Conservation (phyloP, 2,329 filamentous ascomycete species). For the Fusarium circinatum region DNA sequence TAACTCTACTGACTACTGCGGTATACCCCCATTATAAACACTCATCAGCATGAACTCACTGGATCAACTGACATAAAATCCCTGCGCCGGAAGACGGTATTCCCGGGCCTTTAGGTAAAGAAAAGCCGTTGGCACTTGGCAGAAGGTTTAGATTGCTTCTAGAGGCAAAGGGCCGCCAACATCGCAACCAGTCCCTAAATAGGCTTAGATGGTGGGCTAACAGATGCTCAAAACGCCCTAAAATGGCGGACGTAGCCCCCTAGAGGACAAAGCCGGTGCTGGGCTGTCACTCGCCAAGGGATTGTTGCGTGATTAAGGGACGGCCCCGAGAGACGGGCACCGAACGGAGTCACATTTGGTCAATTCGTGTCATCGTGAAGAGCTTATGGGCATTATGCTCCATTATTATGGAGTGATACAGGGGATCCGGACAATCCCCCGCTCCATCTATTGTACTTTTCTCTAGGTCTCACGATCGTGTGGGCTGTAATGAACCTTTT, state of each 20-base stretch:
- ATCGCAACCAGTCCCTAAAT: background rate
- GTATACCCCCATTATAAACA: background rate
- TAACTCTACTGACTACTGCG: background rate
- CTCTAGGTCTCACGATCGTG: background rate
- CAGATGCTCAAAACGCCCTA: background rate
- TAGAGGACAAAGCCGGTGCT: background rate
- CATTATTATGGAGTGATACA: background rate
- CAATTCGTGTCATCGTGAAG: background rate
- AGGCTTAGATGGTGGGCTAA: background rate
- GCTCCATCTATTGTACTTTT: background rate
- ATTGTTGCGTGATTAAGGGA: slow-evolving; percentile 1
- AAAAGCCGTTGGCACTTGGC: slow-evolving; percentile 2
- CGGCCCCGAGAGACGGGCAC: background rate
- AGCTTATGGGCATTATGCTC: background rate
- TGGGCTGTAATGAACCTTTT: background rate
- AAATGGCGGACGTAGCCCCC: background rate
- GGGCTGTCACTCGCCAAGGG: background rate
- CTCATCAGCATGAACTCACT: background rate
- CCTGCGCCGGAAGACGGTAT: background rate
- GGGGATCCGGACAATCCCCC: background rate
- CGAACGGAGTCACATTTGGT: background rate
- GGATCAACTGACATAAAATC: background rate
- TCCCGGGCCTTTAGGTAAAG: background rate
- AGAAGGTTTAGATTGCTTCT: background rate
- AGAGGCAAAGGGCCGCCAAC: background rate